Conservation (phyloP, 2,329 filamentous ascomycete genomes). For the Apiospora marii region DNA sequence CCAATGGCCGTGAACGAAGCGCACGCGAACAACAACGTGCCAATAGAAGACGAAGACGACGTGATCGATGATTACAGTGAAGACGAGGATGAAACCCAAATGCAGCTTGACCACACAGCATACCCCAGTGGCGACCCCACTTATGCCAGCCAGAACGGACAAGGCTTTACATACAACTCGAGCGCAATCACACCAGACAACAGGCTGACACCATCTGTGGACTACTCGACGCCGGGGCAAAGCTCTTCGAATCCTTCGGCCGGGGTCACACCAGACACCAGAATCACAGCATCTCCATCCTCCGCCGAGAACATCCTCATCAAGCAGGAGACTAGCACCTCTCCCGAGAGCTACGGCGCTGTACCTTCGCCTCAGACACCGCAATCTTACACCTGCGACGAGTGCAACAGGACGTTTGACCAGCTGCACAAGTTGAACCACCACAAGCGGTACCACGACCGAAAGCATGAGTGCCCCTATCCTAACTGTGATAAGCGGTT, state of each 20-base stretch:
- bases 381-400: conserved; percentile 45
- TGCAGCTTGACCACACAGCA: conserved; percentile 3
- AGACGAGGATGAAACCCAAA: conserved; percentile 32
- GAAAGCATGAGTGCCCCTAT: conserved; percentile 54
- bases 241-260: conserved; percentile 34
- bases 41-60: neutral
- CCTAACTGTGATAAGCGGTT: conserved; percentile 62
- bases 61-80: conserved; percentile 30
- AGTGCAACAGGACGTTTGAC: conserved; percentile 58
- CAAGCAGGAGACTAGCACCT: conserved; percentile 37
- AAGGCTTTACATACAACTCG: conserved; percentile 37
- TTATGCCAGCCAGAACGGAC: conserved; percentile 42
- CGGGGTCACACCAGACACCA: conserved; percentile 43
- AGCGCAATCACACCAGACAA: neutral
- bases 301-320: conserved; percentile 35
- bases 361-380: conserved; percentile 34
- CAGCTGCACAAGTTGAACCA: conserved; percentile 69
- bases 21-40: neutral
- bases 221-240: conserved; percentile 26
- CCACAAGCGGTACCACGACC: conserved; percentile 68
- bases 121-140: conserved; percentile 37
- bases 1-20: neutral
- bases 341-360: conserved; percentile 36
- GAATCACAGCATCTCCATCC: conserved; percentile 41
- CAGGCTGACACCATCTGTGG: conserved; percentile 20